These are phyloP conservation scores for Mycena citricolor DNA, from an alignment of 1,284 basidiomycete genomes.

Conservation along the genomic window DNA sequence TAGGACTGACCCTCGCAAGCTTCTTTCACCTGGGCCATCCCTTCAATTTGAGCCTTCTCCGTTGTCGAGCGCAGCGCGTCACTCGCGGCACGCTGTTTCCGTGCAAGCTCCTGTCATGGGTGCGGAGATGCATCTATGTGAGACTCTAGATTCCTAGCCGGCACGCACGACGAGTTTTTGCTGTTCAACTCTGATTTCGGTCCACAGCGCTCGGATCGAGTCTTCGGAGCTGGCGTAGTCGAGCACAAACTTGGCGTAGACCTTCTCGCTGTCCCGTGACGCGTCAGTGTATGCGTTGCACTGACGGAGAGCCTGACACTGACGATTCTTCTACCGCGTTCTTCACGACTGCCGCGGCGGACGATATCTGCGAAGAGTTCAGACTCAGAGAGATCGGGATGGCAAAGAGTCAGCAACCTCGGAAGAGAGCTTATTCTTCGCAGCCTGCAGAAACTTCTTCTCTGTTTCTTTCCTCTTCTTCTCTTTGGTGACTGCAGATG, in stretches of 20 bases:
- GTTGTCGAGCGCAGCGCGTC: background rate
- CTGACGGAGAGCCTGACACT: background rate
- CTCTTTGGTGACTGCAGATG: constrained; percentile 17
- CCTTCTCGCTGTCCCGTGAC: constrained; percentile 19
- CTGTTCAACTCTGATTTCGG: constrained; percentile 12
- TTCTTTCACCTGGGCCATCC: constrained; percentile 16
- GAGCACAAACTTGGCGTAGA: constrained; percentile 20
- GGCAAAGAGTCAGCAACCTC: constrained; percentile 2
- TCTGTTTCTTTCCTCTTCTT: constrained; percentile 21
- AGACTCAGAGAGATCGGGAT: background rate
- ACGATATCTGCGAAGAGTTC: background rate
- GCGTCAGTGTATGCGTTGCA: background rate
- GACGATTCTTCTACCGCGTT: constrained; percentile 6
- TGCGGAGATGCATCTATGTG: background rate
- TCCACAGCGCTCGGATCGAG: constrained; percentile 23
- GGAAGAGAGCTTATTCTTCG: constrained; percentile 10
- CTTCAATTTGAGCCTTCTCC: constrained; percentile 13
- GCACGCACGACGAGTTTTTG: constrained; percentile 14
- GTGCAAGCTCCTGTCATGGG: constrained; percentile 7
- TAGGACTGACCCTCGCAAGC: constrained; percentile 22
- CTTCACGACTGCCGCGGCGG: constrained; percentile 4
- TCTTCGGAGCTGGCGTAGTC: constrained; percentile 24
- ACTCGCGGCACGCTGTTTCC: constrained; percentile 4
- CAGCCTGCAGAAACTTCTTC: constrained; percentile 19
- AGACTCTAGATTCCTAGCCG: background rate